phyloP scores from a whole-genome alignment of 2,329 filamentous ascomycete species.

The Fusarium austroafricanum region DNA sequence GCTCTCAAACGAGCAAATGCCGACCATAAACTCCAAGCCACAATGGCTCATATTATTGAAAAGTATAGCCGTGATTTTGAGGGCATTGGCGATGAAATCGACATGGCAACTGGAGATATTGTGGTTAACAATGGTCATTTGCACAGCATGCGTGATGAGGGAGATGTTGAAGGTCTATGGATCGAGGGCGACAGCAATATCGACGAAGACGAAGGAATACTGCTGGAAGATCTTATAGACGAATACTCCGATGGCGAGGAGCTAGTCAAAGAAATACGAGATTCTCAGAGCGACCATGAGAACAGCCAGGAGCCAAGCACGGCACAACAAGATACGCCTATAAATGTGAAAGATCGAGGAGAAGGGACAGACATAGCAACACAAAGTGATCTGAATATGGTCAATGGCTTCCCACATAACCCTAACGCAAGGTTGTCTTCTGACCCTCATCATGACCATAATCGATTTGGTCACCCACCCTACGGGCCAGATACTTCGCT shows the following conservation, averaged over 20 bases:
- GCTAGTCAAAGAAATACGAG: conserved; percentile 18
- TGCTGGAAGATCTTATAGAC: conserved; percentile 49
- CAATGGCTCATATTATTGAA: conserved; percentile 87
- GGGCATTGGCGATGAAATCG: conserved; percentile 88
- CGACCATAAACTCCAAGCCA: conserved; percentile 79
- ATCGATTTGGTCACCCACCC: neutral
- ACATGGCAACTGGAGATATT: conserved; percentile 82
- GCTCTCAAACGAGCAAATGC: conserved; percentile 73
- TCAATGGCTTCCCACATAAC: neutral
- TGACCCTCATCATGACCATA: neutral
- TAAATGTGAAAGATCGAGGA: neutral
- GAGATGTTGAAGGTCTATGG: conserved; percentile 54
- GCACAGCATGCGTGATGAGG: conserved; percentile 68
- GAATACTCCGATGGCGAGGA: conserved; percentile 37
- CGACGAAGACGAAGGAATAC: conserved; percentile 52
- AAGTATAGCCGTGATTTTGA: conserved; percentile 89
- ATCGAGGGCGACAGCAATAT: conserved; percentile 47
- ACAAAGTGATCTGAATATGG: neutral
- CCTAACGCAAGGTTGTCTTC: neutral
- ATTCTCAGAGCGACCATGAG: conserved; percentile 15
- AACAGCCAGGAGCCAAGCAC: neutral
- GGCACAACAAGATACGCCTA: neutral
- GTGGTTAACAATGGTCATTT: conserved; percentile 94
- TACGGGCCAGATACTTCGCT: neutral
- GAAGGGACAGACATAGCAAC: neutral